These are phyloP conservation scores for Blastobotrys robertii DNA, from an alignment of 805 yeast species.

Conservation along the genomic window DNA sequence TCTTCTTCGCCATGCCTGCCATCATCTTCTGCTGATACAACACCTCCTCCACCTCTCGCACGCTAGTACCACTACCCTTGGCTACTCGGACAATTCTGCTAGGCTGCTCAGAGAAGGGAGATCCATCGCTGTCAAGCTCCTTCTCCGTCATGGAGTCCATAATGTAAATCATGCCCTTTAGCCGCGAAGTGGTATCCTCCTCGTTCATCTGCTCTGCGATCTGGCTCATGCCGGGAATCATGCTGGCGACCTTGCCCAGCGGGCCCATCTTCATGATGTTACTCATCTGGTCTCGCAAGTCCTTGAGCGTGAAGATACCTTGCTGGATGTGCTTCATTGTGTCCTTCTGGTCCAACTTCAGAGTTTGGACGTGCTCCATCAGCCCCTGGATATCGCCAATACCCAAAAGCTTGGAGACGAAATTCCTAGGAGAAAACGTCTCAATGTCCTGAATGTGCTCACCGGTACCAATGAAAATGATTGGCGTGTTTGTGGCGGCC, in stretches of 20 bases:
- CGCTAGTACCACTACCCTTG: conserved; percentile 87
- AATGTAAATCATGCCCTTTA: conserved; percentile 81
- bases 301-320: conserved; percentile 87
- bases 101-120: conserved; percentile 69
- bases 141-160: conserved; percentile 93
- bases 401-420: conserved; percentile 85
- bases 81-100: conserved; percentile 84
- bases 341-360: conserved; percentile 81
- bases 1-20: conserved; percentile 82
- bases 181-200: conserved; percentile 75
- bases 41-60: conserved; percentile 86
- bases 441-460: conserved; percentile 93
- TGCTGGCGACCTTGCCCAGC: conserved; percentile 80
- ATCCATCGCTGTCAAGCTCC: conserved; percentile 87
- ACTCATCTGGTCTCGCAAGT: conserved; percentile 89
- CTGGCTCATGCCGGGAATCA: conserved; percentile 87
- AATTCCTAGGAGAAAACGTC: conserved; percentile 78
- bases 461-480: conserved; percentile 95
- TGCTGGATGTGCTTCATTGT: conserved; percentile 82
- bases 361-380: conserved; percentile 84
- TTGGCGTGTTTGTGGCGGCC: conserved; percentile 93
- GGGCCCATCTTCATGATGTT: conserved; percentile 97
- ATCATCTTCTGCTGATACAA: conserved; percentile 85
- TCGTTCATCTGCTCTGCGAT: conserved; percentile 84
- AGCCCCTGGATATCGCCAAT: conserved; percentile 92